phyloP scores from a whole-genome alignment of 805 yeast genomes.

The Blastobotrys mokoenaii region DNA sequence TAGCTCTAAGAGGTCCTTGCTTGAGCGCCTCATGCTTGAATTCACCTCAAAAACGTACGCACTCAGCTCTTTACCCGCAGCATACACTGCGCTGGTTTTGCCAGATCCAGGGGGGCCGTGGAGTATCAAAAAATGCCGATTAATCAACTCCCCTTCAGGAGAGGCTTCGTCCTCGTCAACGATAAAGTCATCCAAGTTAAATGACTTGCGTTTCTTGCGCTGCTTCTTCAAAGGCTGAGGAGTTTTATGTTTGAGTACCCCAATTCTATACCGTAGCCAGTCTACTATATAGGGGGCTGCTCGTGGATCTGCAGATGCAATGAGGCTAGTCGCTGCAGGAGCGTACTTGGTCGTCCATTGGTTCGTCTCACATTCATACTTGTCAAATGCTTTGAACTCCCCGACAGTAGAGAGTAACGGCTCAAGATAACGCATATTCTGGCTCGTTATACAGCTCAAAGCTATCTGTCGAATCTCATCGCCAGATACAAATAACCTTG shows the following conservation, averaged over 20 bases:
- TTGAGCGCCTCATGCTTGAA: constrained; percentile 62
- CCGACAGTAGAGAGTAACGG: constrained; percentile 7
- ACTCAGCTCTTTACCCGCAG: constrained; percentile 50
- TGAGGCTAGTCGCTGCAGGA: constrained; percentile 8
- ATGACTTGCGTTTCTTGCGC: constrained; percentile 4
- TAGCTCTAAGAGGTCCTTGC: constrained; percentile 55
- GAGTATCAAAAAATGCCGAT: constrained; percentile 27
- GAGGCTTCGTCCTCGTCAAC: constrained; percentile 18
- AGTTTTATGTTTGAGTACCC: constrained; percentile 2
- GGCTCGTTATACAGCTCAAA: neutral
- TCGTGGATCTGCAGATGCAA: constrained; percentile 5
- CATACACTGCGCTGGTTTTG: constrained; percentile 65
- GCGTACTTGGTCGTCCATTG: constrained; percentile 15
- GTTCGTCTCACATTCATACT: constrained; percentile 8
- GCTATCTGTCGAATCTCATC: too few species aligned
- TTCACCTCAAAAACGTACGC: constrained; percentile 80
- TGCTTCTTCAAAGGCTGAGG: neutral
- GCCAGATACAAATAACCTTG: too few species aligned
- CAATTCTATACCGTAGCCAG: constrained; percentile 13
- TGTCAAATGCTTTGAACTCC: constrained; percentile 14
- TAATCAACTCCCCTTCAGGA: constrained; percentile 2
- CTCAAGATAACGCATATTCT: neutral
- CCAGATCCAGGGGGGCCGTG: constrained; percentile 71
- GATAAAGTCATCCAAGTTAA: constrained; percentile 21
- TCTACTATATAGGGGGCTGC: constrained; percentile 4